These are phyloP conservation scores for Leccinellum albellum DNA, from an alignment of 768 basidiomycete genomes.

Conservation along the genomic window DNA sequence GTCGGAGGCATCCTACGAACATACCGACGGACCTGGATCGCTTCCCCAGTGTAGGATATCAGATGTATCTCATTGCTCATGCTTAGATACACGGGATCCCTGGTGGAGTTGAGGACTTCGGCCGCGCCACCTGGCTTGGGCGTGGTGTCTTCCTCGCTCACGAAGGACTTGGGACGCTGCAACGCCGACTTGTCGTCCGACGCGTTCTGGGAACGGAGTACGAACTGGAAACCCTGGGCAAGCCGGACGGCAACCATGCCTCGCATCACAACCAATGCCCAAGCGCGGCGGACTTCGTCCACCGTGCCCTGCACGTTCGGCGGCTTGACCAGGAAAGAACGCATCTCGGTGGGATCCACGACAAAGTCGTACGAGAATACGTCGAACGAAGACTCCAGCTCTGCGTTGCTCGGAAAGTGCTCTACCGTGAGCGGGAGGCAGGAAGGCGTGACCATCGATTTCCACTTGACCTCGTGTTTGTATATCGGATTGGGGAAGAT, in stretches of 20 bases:
- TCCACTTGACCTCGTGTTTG: slow-evolving; percentile 92
- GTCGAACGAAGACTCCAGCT: slow-evolving; percentile 74
- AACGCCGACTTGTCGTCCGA: slow-evolving; percentile 35
- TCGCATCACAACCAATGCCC: slow-evolving; percentile 81
- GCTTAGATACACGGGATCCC: slow-evolving; percentile 81
- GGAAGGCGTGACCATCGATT: slow-evolving; percentile 75
- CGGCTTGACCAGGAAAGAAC: slow-evolving; percentile 79
- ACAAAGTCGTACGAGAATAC: slow-evolving; percentile 87
- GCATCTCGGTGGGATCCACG: slow-evolving; percentile 78
- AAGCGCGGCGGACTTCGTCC: slow-evolving; percentile 61
- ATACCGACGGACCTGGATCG: slow-evolving; percentile 84
- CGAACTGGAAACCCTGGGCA: slow-evolving; percentile 93
- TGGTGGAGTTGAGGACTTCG: slow-evolving; percentile 55
- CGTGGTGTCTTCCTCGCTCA: slow-evolving; percentile 49
- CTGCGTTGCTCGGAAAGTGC: slow-evolving; percentile 72
- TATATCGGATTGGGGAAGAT: slow-evolving; percentile 67
- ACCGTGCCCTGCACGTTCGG: slow-evolving; percentile 44
- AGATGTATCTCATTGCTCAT: slow-evolving; percentile 96
- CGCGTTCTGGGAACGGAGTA: slow-evolving; percentile 47
- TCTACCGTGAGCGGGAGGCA: slow-evolving; percentile 91
- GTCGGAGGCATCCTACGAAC: slow-evolving; percentile 67
- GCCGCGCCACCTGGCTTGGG: slow-evolving; percentile 63
- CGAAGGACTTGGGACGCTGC: slow-evolving; percentile 54
- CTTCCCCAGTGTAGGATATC: slow-evolving; percentile 87
- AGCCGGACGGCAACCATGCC: slow-evolving; percentile 92